Conservation (phyloP, 345 rosid species). For the Boechera divaricarpa region DNA sequence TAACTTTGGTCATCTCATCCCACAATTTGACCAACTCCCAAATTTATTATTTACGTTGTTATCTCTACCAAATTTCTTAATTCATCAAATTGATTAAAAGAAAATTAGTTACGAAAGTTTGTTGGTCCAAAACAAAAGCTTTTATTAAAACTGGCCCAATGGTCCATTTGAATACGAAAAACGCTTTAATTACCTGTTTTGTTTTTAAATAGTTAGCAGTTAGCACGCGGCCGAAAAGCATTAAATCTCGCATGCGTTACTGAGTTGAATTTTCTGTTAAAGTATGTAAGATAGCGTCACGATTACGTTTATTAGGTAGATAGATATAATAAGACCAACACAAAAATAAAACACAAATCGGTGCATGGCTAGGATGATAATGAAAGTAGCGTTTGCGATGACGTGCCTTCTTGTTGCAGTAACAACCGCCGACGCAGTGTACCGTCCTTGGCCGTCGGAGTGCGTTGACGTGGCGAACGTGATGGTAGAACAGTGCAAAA, state of each 20-base stretch:
- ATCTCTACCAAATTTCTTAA: not conserved
- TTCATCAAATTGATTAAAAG: not conserved
- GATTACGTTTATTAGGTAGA: not conserved
- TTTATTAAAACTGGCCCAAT: not conserved
- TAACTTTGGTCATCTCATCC: not conserved
- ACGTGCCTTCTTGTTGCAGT: conserved; percentile 19
- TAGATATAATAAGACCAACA: not conserved
- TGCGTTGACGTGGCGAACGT: conserved; percentile 34
- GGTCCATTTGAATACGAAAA: not conserved
- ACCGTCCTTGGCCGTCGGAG: conserved; percentile 42
- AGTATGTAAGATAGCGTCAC: conserved; percentile 5
- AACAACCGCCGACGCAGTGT: conserved; percentile 13
- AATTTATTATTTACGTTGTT: not conserved
- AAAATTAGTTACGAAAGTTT: not conserved
- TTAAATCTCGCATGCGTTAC: conserved; percentile 35
- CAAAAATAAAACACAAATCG: not conserved
- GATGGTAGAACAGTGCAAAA: conserved; percentile 27
- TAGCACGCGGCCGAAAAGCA: not conserved
- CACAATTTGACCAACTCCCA: not conserved
- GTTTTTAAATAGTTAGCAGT: not conserved
- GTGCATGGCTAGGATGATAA: conserved; percentile 10
- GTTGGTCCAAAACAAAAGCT: not conserved
- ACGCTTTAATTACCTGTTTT: not conserved
- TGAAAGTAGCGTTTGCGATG: conserved; percentile 24
- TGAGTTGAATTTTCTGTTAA: conserved; percentile 11